Base-by-base conservation (phyloP, 2,329 filamentous ascomycete genomes). In the Lachnellula willkommii region DNA sequence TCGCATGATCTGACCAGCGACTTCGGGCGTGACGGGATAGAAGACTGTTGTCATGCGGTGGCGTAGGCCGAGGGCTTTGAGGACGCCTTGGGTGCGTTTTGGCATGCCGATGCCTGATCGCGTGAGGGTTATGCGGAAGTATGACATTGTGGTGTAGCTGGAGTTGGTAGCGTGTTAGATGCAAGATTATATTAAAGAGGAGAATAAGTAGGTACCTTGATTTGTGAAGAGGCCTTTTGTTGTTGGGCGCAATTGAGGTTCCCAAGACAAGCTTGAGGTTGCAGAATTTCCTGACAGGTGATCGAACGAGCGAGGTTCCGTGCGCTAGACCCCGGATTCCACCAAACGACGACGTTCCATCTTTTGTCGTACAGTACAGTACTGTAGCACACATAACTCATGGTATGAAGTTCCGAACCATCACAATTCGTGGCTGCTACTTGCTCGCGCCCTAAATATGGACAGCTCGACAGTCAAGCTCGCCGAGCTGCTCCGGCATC, bases 401-500 rank as follows among this genome's bases (percentile, higher is more conserved):
- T 66, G 63, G 58, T 56, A 52, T 65, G 52, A 63, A 53, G 49
- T 47, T 40, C 50, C 36, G 49, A 42, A 56, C 37, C 39, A 43
- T 43, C 7, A 37, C 43, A 49, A 36, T 46, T 53, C 47, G 46
- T 28, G 8, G 24, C 17, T n/a, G 22, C 12, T 8, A 54, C n/a
- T 53, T 47, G 48, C 46, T 53, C 35, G 39, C 57, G 61, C 58
- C 46, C 67, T 65, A 56, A 67, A 59, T 12, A 70, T 71, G 66
- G 69, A 70, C 36, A 67, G 63, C 56, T 69, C 69, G 40, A 66
- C 64, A 32, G 59, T 68, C 49, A 92, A 92, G 78, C 85, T 99
- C 71, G 84, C 91, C 63, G 93, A 97, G 78, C 84, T 97, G 60
- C 85, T 99, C 64, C 90, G 91, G 68, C 91, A 96, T 70, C 90